Base-by-base conservation (phyloP, 2,329 filamentous ascomycete genomes). In the Myriosclerotinia duriaeana region DNA sequence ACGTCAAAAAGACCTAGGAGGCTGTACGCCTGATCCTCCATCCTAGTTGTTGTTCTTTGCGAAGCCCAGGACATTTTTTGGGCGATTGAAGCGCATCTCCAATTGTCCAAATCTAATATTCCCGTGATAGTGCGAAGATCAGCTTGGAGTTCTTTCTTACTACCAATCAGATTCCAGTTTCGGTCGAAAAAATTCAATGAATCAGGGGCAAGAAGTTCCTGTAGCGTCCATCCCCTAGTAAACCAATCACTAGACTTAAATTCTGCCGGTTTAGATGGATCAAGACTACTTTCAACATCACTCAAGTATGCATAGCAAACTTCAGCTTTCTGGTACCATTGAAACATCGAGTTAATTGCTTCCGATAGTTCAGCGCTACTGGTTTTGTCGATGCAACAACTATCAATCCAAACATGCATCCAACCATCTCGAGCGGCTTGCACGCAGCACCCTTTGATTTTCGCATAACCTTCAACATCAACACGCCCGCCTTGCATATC, bases 321-420 rank as follows among this genome's bases (percentile, higher is more conserved):
- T 8, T 38, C 42, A 7, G 68, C 48, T 15, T 52, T 44, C 30
- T 53, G 36, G 42, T 70, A 69, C 69, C 69, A 70, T 3, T 46
- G 12, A 44, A 53, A 70, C 53, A 67, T 70, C 5, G 42, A 53
- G 36, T 66, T 69, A 36, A 70, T 69, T 5, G 56, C 44, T 50
- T 67, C 63, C 34, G 55, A 56, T 5, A 68, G 58, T 44, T 69
- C 68, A 5, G 64, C 56, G 3, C 44, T 46, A 52, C 53, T 67
- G 3, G 52, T 42, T 58, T 69, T 70, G 53, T 70, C 67, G 34
- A 69, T 69, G 59, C 64, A 67, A 46, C 68, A 69, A 22, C 60
- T 67, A 50, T 69, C 67, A 30, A 69, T 67, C 67, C 53, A 61
- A 44, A 64, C 22, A 9, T 22, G 58, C 26, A 36, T 40, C n/a